Percentiles rank a stretch among this genome's conserved stretches.
phyloP scores from a whole-genome alignment of 1,139 yeast genomes.

The Geotrichum bryndzae region DNA sequence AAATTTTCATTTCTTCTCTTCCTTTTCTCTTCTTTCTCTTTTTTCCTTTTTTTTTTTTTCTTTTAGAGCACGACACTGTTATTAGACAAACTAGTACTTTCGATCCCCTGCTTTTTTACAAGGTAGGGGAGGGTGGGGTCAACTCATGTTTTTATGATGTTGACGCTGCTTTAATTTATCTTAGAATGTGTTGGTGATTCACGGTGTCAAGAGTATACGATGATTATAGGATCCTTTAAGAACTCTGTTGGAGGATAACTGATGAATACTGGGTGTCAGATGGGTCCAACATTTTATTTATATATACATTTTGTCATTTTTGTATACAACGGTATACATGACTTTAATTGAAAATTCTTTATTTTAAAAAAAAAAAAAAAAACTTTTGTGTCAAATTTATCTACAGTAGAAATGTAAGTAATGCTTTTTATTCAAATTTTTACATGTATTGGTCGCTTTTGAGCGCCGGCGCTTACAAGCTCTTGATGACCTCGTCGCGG shows the following conservation, averaged over 20 bases:
- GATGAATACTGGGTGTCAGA: constrained; percentile 56
- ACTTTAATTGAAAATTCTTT: not conserved
- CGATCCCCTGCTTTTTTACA: not conserved
- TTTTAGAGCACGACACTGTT: constrained; percentile 15
- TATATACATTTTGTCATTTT: not conserved
- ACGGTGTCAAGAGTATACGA: constrained; percentile 41
- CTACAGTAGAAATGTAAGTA: not conserved
- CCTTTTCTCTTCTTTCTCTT: not conserved
- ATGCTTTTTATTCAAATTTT: not conserved
- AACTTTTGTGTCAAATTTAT: not conserved
- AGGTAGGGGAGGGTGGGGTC: not conserved
- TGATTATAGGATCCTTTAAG: constrained; percentile 42
- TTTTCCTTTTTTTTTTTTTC: not conserved
- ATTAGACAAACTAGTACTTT: constrained; percentile 23
- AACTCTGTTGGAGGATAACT: constrained; percentile 47
- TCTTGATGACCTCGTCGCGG: constrained; percentile 39
- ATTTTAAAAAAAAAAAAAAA: not conserved
- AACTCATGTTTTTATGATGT: constrained; percentile 5
- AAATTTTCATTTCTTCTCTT: not conserved
- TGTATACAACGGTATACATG: not conserved
- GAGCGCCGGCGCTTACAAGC: constrained; percentile 6
- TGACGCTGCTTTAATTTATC: not conserved
- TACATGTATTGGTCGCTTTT: not conserved
- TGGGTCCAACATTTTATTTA: constrained; percentile 40
- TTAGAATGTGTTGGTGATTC: constrained; percentile 33